These are phyloP conservation scores for Nannizzia gypsea DNA, from an alignment of 2,329 filamentous ascomycete genomes.

Conservation along the genomic window DNA sequence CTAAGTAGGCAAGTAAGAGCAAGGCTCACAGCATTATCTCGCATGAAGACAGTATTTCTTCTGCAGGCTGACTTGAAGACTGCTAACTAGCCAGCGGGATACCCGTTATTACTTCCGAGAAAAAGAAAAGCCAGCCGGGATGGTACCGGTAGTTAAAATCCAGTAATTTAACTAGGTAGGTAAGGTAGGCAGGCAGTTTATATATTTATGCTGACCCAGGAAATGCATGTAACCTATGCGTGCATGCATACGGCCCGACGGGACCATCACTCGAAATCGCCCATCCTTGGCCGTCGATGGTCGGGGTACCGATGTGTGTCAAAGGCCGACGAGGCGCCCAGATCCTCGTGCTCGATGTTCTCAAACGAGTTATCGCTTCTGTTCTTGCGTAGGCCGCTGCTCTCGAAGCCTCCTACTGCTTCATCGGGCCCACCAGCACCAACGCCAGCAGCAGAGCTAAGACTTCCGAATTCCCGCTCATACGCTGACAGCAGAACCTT, in stretches of 20 bases:
- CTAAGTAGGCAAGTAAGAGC: too few species aligned
- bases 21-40: too few species aligned
- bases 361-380: slow-evolving; percentile 83
- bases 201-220: not conserved
- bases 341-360: slow-evolving; percentile 65
- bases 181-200: too few species aligned
- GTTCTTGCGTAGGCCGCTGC: slow-evolving; percentile 54
- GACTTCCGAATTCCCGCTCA: slow-evolving; percentile 61
- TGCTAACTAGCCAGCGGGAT: too few species aligned
- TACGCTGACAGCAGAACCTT: slow-evolving; percentile 63
- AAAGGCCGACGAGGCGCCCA: slow-evolving; percentile 14
- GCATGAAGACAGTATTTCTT: not conserved
- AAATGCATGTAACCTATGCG: too few species aligned
- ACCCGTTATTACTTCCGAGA: not conserved
- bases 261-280: not conserved
- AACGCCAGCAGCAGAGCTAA: slow-evolving; percentile 30
- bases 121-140: not conserved
- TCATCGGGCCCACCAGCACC: slow-evolving; percentile 33
- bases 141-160: not conserved
- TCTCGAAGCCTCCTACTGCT: slow-evolving; percentile 12
- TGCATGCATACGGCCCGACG: not conserved
- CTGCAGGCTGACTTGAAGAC: not conserved
- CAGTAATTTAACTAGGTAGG: too few species aligned
- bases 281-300: slow-evolving; percentile 3
- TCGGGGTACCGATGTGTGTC: slow-evolving; percentile 7